Evolutionary conservation across 148 eudicot genomes (phyloP), one percentile per base, ranked within the genome.

Genomic region (Mesembryanthemum crystallinum): DNA sequence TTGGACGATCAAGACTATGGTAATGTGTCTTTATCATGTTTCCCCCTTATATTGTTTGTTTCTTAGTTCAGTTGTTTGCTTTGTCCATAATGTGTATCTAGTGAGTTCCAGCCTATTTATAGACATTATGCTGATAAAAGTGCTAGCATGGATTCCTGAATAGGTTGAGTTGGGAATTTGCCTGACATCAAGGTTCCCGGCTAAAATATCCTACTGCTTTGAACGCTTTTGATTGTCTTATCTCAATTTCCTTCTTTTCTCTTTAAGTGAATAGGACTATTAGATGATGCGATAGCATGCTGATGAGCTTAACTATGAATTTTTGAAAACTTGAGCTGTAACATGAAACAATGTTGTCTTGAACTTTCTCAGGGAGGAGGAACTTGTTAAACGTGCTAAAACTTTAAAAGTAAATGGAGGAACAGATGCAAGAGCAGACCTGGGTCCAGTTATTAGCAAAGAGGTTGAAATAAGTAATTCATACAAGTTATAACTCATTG

Each of bases 381-480:
- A 88, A 81, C 84, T 91, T 15, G 80, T 89, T 43, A 87, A 86
- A 82, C 90, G 90, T 80, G 93, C 93, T 68, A 87, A 85, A 88
- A 77, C 90, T 24, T 89, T 91, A 45, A 85, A 80, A 83, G 93
- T 89, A 72, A 83, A 84, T 77, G 83, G 76, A 77, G 97, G 93
- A 81, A 85, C 89, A 69, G 90, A 88, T 82, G 86, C 90, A 42
- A 83, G 71, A 70, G 90, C 97, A 78, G 97, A 91, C 78, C 84
- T 91, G 43, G 97, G 97, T 71, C 93, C 97, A 78, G 90, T 91
- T 54, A 82, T 88, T 33, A 86, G 89, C 80, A 84, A 83, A 79
- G 86, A 85, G 94, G 94, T 91, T 54, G 57, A 62, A 68, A 55
- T 28, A 37, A 49, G 25, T 49, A 51, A 49, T 32, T 59, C 20